Percentiles rank a stretch among this genome's conserved stretches.
These are phyloP conservation scores for Porphyrellus sp. DNA, from an alignment of 1,284 basidiomycete species.

Conservation along the genomic window DNA sequence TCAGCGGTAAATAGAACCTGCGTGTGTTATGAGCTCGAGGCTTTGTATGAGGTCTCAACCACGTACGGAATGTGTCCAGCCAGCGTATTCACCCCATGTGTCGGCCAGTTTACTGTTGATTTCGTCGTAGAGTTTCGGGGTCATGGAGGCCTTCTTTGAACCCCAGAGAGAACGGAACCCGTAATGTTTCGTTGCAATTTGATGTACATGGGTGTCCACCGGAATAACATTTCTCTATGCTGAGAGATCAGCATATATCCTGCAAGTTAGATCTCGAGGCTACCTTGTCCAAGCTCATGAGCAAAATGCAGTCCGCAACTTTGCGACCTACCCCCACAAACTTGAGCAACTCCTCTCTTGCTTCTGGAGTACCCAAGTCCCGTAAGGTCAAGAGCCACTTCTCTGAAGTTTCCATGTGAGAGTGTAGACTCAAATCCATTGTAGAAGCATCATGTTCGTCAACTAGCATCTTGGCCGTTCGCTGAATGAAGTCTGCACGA, in stretches of 20 bases:
- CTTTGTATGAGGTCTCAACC: not conserved
- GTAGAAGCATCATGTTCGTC: slow-evolving; percentile 44
- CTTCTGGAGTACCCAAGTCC: slow-evolving; percentile 49
- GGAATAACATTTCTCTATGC: slow-evolving; percentile 77
- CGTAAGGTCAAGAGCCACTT: slow-evolving; percentile 63
- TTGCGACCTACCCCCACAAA: slow-evolving; percentile 94
- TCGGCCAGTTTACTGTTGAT: slow-evolving; percentile 62
- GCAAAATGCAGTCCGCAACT: slow-evolving; percentile 90
- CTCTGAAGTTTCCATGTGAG: slow-evolving; percentile 47
- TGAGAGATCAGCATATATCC: slow-evolving; percentile 3
- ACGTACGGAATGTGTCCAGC: slow-evolving; percentile 88
- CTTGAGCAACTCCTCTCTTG: slow-evolving; percentile 72
- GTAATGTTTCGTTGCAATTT: slow-evolving; percentile 85
- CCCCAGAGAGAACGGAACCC: slow-evolving; percentile 54
- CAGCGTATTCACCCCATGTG: slow-evolving; percentile 83
- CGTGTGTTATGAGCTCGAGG: slow-evolving; percentile 4
- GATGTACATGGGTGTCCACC: slow-evolving; percentile 89
- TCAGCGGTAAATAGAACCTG: slow-evolving; percentile 61
- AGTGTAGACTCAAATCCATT: slow-evolving; percentile 1
- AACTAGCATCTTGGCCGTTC: slow-evolving; percentile 78
- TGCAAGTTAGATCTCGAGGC: slow-evolving; percentile 7
- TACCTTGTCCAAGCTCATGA: slow-evolving; percentile 95
- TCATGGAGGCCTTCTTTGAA: slow-evolving; percentile 64
- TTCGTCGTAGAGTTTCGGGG: slow-evolving; percentile 74
- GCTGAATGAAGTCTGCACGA: slow-evolving; percentile 86